A percentile compares a stretch with the other conserved stretches of the same genome.
These are phyloP conservation scores for Cylindrodendrum hubeiense DNA, from an alignment of 2,329 filamentous ascomycete species.

Conservation along the genomic window DNA sequence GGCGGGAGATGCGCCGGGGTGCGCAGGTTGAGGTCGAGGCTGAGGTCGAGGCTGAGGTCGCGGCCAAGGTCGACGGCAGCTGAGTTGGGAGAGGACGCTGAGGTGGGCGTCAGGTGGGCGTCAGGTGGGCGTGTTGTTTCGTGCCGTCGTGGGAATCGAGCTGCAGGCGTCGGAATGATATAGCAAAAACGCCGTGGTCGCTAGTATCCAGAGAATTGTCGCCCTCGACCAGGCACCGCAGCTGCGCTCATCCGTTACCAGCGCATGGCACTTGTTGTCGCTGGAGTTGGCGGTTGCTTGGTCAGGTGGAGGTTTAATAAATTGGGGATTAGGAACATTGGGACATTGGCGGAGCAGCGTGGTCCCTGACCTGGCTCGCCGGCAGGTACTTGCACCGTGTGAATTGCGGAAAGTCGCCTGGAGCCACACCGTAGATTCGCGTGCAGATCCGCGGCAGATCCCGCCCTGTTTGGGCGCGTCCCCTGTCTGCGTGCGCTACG, in stretches of 20 bases:
- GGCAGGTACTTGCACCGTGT: constrained; percentile 35
- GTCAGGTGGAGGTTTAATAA: constrained; percentile 40
- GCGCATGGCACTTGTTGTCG: constrained; percentile 42
- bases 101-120: constrained; percentile 14
- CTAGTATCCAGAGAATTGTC: constrained; percentile 20
- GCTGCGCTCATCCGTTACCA: constrained; percentile 31
- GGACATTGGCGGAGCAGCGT: constrained; percentile 28
- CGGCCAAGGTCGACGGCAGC: constrained; percentile 1
- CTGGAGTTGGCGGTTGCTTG: constrained; percentile 37
- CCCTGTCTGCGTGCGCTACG: not conserved
- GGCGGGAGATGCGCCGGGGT: constrained; percentile 18
- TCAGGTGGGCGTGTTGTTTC: constrained; percentile 8
- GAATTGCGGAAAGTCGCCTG: not conserved
- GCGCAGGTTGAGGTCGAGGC: constrained; percentile 15
- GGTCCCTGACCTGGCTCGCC: constrained; percentile 6
- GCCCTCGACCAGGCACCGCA: constrained; percentile 33
- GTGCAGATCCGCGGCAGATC: not conserved
- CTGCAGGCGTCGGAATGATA: constrained; percentile 9
- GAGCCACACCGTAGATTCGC: not conserved
- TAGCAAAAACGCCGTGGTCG: constrained; percentile 2
- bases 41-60: constrained; percentile 7
- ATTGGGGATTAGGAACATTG: constrained; percentile 37
- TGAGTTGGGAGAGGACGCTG: not conserved
- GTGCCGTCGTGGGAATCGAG: constrained; percentile 1
- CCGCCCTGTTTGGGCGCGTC: not conserved